A percentile compares a stretch with the other conserved stretches of the same genome.
Conservation (phyloP, 805 yeast species). For the Suhomyces sp. region DNA sequence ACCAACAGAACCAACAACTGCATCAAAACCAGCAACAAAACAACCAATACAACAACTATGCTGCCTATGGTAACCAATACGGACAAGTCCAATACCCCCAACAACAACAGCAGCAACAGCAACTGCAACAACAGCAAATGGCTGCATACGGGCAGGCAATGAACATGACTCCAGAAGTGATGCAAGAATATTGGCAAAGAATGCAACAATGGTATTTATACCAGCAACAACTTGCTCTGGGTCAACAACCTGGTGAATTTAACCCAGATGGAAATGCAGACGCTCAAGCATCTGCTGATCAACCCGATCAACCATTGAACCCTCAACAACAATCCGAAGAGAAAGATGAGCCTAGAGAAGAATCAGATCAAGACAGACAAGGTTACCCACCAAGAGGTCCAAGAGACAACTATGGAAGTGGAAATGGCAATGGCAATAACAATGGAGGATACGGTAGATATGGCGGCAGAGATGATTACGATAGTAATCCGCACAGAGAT, state of each 20-base stretch:
- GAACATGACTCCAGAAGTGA: constrained; percentile 50
- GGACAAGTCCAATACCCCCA: constrained; percentile 27
- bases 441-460: too few species aligned
- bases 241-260: constrained; percentile 17
- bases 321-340: constrained; percentile 36
- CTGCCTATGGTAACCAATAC: constrained; percentile 26
- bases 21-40: constrained; percentile 27
- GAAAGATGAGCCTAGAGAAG: constrained; percentile 17
- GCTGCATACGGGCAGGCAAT: constrained; percentile 21
- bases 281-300: constrained; percentile 17
- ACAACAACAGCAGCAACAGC: constrained; percentile 15
- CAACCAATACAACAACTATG: constrained; percentile 27
- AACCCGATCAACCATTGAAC: constrained; percentile 40
- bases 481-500: constrained; percentile 20
- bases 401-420: constrained; percentile 16
- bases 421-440: constrained; percentile 20
- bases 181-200: constrained; percentile 63
- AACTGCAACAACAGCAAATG: constrained; percentile 16
- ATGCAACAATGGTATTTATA: constrained; percentile 66
- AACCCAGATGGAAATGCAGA: constrained; percentile 19
- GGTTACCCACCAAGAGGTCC: constrained; percentile 15
- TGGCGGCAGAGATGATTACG: constrained; percentile 13
- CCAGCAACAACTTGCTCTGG: constrained; percentile 49
- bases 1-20: constrained; percentile 39
- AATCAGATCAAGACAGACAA: constrained; percentile 20